Percentiles rank a stretch among this genome's conserved stretches.
phyloP scores from a whole-genome alignment of 2,329 filamentous ascomycete species.

The Aspergillus novofumigatus region DNA sequence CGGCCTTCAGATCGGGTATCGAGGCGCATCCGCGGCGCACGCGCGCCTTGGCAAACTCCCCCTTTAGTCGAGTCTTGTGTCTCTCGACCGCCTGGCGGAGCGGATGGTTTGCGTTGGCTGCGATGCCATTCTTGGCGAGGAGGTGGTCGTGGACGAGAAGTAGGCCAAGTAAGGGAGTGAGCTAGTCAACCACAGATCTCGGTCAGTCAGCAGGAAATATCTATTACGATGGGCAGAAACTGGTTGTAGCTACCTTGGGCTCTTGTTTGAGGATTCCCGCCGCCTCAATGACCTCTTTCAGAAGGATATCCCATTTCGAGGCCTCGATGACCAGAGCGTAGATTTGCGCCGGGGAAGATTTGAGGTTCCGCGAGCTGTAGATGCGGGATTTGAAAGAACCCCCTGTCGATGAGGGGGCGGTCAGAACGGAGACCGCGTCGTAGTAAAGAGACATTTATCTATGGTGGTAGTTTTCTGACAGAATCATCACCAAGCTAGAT shows the following conservation, averaged over 20 bases:
- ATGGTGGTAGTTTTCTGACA: neutral
- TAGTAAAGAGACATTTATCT: constrained; percentile 87
- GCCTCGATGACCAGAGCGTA: constrained; percentile 85
- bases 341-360: constrained; percentile 73
- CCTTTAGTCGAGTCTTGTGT: constrained; percentile 74
- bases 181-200: constrained; percentile 47
- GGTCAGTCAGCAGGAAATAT: constrained; percentile 34
- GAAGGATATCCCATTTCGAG: constrained; percentile 80
- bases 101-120: constrained; percentile 73
- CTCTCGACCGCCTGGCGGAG: constrained; percentile 70
- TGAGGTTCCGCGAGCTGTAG: constrained; percentile 68
- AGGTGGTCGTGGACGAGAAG: constrained; percentile 84
- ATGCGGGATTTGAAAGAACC: constrained; percentile 84
- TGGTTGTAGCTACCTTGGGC: constrained; percentile 63
- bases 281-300: constrained; percentile 86
- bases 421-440: constrained; percentile 75
- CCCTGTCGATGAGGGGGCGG: constrained; percentile 58
- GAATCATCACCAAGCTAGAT: neutral
- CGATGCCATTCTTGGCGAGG: constrained; percentile 74
- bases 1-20: constrained; percentile 56
- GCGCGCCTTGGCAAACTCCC: constrained; percentile 77
- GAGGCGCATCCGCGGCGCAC: constrained; percentile 67
- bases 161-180: constrained; percentile 74
- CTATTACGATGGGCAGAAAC: neutral
- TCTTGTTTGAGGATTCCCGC: constrained; percentile 73